These are phyloP conservation scores for Moricandia arvensis DNA, from an alignment of 345 rosid genomes.

Conservation along the genomic window DNA sequence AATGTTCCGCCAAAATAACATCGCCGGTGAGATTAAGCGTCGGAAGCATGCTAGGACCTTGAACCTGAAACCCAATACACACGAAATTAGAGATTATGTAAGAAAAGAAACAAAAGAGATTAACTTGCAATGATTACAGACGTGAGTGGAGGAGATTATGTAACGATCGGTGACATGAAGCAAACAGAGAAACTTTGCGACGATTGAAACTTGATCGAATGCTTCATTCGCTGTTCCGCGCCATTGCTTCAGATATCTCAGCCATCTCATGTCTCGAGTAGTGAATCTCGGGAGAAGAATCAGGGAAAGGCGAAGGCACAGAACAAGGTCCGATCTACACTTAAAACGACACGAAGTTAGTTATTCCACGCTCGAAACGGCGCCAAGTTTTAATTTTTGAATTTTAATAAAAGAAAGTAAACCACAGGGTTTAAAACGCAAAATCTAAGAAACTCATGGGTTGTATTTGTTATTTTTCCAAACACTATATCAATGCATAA, in stretches of 20 bases:
- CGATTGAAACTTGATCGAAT: conserved; percentile 13
- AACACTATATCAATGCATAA: neutral
- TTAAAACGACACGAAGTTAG: conserved; percentile 7
- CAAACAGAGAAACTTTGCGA: conserved; percentile 42
- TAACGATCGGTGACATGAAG: conserved; percentile 62
- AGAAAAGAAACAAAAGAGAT: neutral
- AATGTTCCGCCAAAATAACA: conserved; percentile 57
- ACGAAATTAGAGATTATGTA: neutral
- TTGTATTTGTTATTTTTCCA: neutral
- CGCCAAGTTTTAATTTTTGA: neutral
- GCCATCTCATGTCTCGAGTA: conserved; percentile 9
- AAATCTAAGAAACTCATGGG: neutral
- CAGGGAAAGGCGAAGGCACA: neutral
- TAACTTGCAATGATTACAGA: conserved; percentile 21
- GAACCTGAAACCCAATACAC: conserved; percentile 47
- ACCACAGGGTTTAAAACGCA: neutral
- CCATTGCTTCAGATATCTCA: conserved; percentile 41
- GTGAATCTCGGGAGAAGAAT: neutral
- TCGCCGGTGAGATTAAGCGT: conserved; percentile 71
- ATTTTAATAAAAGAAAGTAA: neutral
- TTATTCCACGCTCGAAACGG: conserved; percentile 14
- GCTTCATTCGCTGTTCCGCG: conserved; percentile 46
- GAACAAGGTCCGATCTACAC: neutral
- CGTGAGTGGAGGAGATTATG: conserved; percentile 56
- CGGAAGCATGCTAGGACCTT: conserved; percentile 83